phyloP scores from a whole-genome alignment of 352 stramenopile genomes.

The Pelagophyceae sp. region DNA sequence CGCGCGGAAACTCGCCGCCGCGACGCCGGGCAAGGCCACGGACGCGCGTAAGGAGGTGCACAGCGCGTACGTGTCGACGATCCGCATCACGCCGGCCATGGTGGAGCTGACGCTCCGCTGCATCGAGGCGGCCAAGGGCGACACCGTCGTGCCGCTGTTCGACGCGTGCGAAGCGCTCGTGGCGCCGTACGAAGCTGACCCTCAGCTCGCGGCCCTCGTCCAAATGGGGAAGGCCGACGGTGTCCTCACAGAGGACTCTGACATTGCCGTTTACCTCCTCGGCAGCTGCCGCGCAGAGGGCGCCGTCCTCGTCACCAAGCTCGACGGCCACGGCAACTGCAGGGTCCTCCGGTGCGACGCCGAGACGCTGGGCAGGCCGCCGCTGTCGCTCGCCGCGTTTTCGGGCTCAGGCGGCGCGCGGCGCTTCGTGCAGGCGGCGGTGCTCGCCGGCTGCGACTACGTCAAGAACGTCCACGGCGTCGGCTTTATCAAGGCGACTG shows the following conservation, averaged over 20 bases:
- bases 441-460: slow-evolving; percentile 63
- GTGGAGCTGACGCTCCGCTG: not conserved
- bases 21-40: too few species aligned
- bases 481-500: not conserved
- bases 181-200: slow-evolving; percentile 56
- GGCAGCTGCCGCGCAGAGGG: not conserved
- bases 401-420: too few species aligned
- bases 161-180: slow-evolving; percentile 24
- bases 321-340: not conserved
- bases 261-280: slow-evolving; percentile 12
- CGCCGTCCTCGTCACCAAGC: slow-evolving; percentile 31
- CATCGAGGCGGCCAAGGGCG: not conserved
- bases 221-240: slow-evolving; percentile 43
- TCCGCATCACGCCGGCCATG: not conserved
- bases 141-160: not conserved
- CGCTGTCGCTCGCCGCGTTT: slow-evolving; percentile 58
- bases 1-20: not conserved
- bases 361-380: slow-evolving; percentile 58
- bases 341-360: not conserved
- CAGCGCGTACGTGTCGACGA: not conserved
- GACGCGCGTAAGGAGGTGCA: not conserved
- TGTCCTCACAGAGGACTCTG: slow-evolving; percentile 45
- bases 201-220: slow-evolving; percentile 50
- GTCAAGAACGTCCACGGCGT: not conserved
- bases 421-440: slow-evolving; percentile 58